Base-by-base conservation (phyloP, 306 rosid genomes). In the Begonia loranthoides region DNA sequence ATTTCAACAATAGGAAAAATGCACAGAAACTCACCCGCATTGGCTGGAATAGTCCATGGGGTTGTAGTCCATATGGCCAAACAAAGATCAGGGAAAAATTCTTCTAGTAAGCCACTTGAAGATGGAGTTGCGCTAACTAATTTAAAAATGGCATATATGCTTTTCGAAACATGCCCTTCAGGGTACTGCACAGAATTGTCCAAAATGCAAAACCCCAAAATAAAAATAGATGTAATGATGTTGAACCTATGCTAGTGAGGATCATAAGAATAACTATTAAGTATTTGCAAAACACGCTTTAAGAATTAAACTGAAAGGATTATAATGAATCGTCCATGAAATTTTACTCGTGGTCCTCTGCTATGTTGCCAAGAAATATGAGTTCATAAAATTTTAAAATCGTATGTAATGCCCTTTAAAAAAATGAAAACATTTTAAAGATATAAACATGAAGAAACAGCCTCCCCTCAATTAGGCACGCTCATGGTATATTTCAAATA, bases 41-140 rank as follows among this genome's bases (percentile, higher is more conserved):
- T 92, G 68, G 96, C 99, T 61, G 96, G 99, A 66, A 92, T 58
- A 58, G 99, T 92, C 99, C 96, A 92, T 36, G 99, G 96, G 69
- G 96, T 92, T 51, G 99, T 92, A 33, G 99, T 92, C 96, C 99
- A 92, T 62, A 86, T 66, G 63, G 99, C 88, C 80, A 92, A 63
- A 66, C 70, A 80, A 72, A 92, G 63, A 76, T 92, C 69, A 34
- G 93, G 88, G 67, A 68, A 60, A 65, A 76, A 78, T 17, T 86
- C 95, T 69, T 76, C 64, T 57, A 92, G 59, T 59, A 76, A 67
- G 69, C 63, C 78, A 66, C 66, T 68, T 48, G 71, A 41, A 56
- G 62, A 36, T 55, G 57, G 66, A 61, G 84, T 67, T 63, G 75
- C 76, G 66, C 71, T 69, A 24, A 66, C 94, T 67, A 86, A 48